These are phyloP conservation scores for Saccharomyces hybrid DNA, from an alignment of 1,139 yeast species.

Conservation along the genomic window DNA sequence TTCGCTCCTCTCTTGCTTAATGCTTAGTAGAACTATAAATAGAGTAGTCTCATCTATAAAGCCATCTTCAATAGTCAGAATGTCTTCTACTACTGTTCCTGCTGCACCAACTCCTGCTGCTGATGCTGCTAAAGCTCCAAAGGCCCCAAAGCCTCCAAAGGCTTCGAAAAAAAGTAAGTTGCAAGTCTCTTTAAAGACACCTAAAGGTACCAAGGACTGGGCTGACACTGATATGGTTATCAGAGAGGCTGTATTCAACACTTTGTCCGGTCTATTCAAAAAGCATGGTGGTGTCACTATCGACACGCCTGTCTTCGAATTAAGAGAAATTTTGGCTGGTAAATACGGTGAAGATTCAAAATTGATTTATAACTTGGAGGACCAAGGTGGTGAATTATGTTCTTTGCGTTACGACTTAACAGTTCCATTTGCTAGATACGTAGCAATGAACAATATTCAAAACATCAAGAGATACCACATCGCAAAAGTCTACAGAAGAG, in stretches of 20 bases:
- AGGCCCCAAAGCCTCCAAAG: slow-evolving; percentile 9
- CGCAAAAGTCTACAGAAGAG: slow-evolving; percentile 96
- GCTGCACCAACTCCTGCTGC: slow-evolving; percentile 10
- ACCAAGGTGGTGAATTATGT: slow-evolving; percentile 96
- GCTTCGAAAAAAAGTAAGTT: slow-evolving; percentile 33
- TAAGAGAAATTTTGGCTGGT: slow-evolving; percentile 89
- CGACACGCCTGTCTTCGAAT: slow-evolving; percentile 95
- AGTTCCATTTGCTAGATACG: slow-evolving; percentile 94
- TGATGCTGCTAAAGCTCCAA: slow-evolving; percentile 8
- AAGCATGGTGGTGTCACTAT: slow-evolving; percentile 97
- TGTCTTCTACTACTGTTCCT: slow-evolving; percentile 5
- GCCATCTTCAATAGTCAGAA: not conserved
- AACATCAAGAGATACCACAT: slow-evolving; percentile 89
- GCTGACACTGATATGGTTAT: slow-evolving; percentile 94
- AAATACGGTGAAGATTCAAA: slow-evolving; percentile 98
- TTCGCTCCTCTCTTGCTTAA: not conserved
- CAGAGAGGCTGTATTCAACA: slow-evolving; percentile 75
- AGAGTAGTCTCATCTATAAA: not conserved
- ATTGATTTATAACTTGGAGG: slow-evolving; percentile 88
- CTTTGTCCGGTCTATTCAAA: slow-evolving; percentile 68
- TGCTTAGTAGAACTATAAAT: not conserved
- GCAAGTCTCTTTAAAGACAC: slow-evolving; percentile 76
- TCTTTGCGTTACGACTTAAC: slow-evolving; percentile 93
- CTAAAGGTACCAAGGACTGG: slow-evolving; percentile 98
- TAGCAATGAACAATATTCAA: slow-evolving; percentile 88